Evolutionary conservation across 2,329 filamentous ascomycete genomes (phyloP).

Genomic region (Atkinsonella hypoxylon): DNA sequence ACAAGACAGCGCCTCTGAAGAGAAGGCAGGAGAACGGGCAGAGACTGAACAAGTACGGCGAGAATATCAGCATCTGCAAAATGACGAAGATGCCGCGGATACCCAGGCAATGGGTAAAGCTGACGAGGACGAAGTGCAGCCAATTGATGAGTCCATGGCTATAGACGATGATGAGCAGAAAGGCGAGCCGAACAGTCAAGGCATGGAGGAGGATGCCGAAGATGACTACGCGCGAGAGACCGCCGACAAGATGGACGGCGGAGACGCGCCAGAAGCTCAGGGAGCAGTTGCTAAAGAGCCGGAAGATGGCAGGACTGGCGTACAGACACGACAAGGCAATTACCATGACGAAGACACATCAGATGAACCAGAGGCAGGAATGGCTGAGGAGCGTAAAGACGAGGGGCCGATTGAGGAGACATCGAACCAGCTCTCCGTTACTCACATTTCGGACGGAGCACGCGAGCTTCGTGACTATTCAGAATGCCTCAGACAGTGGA

Average conservation of each 20-base stretch:
- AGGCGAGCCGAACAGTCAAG: slow-evolving; percentile 33
- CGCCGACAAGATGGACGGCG: slow-evolving; percentile 32
- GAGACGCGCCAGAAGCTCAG: slow-evolving; percentile 19
- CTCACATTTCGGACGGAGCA: slow-evolving; percentile 47
- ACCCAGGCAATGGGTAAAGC: slow-evolving; percentile 85
- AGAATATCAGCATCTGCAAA: slow-evolving; percentile 89
- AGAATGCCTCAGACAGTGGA: slow-evolving; percentile 66
- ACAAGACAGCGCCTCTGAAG: slow-evolving; percentile 24
- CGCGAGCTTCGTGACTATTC: slow-evolving; percentile 34
- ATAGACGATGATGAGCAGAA: slow-evolving; percentile 65
- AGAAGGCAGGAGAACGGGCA: slow-evolving; percentile 25
- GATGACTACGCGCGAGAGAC: slow-evolving; percentile 33
- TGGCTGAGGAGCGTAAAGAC: slow-evolving; percentile 38
- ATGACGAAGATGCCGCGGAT: slow-evolving; percentile 72
- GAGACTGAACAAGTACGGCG: slow-evolving; percentile 62
- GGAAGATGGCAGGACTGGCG: slow-evolving; percentile 47
- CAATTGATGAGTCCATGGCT: slow-evolving; percentile 80
- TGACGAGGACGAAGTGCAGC: slow-evolving; percentile 73
- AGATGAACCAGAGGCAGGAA: slow-evolving; percentile 22
- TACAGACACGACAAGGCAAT: slow-evolving; percentile 46
- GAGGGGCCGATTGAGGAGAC: slow-evolving; percentile 39
- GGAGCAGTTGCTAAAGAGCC: slow-evolving; percentile 30
- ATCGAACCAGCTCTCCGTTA: slow-evolving; percentile 56
- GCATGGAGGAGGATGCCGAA: slow-evolving; percentile 41
- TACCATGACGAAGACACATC: slow-evolving; percentile 39